Percentiles rank a stretch among this genome's conserved stretches.
Conservation (phyloP, 495 filamentous ascomycete genomes). For the Ascobolus immersus region DNA sequence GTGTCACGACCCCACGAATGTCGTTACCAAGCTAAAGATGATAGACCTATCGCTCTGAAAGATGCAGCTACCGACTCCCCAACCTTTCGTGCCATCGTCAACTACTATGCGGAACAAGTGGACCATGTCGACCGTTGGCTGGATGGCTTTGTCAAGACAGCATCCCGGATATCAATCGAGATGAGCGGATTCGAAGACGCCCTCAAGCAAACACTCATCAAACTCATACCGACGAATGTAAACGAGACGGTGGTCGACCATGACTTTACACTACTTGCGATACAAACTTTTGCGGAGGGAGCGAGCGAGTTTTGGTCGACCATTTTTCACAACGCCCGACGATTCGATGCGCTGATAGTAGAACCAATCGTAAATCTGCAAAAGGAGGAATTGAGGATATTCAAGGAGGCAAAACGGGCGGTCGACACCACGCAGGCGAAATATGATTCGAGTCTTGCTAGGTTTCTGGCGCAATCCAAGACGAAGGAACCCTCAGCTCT, state of each 20-base stretch:
- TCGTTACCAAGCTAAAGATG: not conserved
- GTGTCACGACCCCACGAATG: too few species aligned
- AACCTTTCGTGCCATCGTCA: conserved; percentile 68
- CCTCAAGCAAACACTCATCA: conserved; percentile 47
- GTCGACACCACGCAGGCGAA: conserved; percentile 61
- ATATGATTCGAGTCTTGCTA: conserved; percentile 51
- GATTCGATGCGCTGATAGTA: conserved; percentile 45
- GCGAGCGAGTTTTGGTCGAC: conserved; percentile 63
- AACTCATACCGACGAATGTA: conserved; percentile 37
- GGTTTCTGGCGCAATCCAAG: conserved; percentile 65
- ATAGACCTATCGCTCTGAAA: conserved; percentile 63
- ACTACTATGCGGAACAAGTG: conserved; percentile 79
- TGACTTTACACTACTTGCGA: conserved; percentile 73
- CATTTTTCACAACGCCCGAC: conserved; percentile 42
- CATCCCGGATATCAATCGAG: conserved; percentile 53
- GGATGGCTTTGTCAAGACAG: conserved; percentile 55
- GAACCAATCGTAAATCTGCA: conserved; percentile 64
- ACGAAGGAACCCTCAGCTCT: conserved; percentile 77
- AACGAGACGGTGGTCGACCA: conserved; percentile 70
- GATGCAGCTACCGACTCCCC: conserved; percentile 92
- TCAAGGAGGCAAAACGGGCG: conserved; percentile 48
- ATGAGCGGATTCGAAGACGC: conserved; percentile 38
- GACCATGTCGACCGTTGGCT: conserved; percentile 85
- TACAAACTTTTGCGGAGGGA: conserved; percentile 61
- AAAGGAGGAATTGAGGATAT: conserved; percentile 38